Conservation (phyloP, 2,329 filamentous ascomycete species). For the Phoma sp. region DNA sequence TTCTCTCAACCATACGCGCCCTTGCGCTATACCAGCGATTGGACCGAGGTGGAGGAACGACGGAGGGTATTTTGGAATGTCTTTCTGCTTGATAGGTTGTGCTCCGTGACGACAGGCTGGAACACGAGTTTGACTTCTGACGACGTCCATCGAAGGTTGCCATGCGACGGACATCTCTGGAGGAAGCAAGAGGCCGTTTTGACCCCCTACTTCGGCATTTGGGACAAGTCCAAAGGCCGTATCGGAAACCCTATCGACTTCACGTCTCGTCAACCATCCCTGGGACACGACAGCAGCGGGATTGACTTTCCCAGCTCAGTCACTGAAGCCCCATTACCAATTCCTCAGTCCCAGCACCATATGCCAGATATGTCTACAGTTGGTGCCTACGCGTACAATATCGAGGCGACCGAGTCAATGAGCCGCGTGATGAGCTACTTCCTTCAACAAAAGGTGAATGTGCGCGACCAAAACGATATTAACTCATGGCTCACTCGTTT, state of each 20-base stretch:
- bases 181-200: conserved; percentile 21
- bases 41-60: conserved; percentile 28
- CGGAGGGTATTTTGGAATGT: conserved; percentile 30
- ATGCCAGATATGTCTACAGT: conserved; percentile 27
- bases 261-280: conserved; percentile 13
- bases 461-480: conserved; percentile 21
- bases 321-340: background rate
- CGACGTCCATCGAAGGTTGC: conserved; percentile 26
- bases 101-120: conserved; percentile 28
- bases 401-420: conserved; percentile 31
- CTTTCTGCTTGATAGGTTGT: conserved; percentile 26
- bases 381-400: conserved; percentile 28
- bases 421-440: conserved; percentile 29
- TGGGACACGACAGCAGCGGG: background rate
- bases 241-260: conserved; percentile 26
- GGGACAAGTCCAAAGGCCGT: conserved; percentile 27
- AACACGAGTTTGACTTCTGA: conserved; percentile 28
- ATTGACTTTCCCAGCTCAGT: background rate
- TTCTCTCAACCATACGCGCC: conserved; percentile 21
- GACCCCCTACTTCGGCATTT: conserved; percentile 31
- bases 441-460: conserved; percentile 26
- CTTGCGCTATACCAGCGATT: conserved; percentile 14
- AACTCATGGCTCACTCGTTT: conserved; percentile 29
- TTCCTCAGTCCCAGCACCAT: background rate
- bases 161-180: conserved; percentile 29